Base-by-base conservation (phyloP, 257 asterid species). In the Galeopsis tetrahit region DNA sequence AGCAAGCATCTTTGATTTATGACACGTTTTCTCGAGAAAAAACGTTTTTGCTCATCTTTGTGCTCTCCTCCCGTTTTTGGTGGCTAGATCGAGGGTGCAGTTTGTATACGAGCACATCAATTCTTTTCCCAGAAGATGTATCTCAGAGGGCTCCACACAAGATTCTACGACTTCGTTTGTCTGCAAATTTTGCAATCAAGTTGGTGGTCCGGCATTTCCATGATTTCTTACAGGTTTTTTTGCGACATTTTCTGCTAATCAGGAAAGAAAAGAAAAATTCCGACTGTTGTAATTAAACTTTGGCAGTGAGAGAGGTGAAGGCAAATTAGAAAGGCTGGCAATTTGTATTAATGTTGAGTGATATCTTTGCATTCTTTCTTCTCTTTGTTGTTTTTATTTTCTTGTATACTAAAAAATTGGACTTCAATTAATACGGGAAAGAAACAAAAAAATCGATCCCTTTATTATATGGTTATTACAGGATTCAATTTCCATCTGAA, bases 1-100 rank as follows among this genome's bases (percentile, higher is more conserved):
- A 82, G 91, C 89, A 93, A 89, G 83, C 95, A 85, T 76, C 90
- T 85, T 43, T 93, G 84, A 86, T 76, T 70, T 48, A 21, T 32
- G 0, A 55, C 49, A 49, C 35, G 6, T 57, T 48, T 48, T 44
- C 66, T 66, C 2, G 58, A 53, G 59, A 55, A 73, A 73, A 72
- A 63, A 39, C 76, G 72, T 63, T 56, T 73, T 66, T 52, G 82
- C 65, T 75, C 85, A 74, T 81, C 69, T 43, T 70, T 53, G 77
- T 72, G 68, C 80, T 49, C 75, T 40, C 70, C 78, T 61, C 73
- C 77, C 33, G 15, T 78, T 82, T 80, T 80, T 72, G 82, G 74
- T 71, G 81, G 83, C 79, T 82, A 76, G 75, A 77, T 53, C 71
- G 82, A 79, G 82, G 81, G 81, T 67, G 83, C 80, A 68, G 80